Conservation (phyloP, 2,329 filamentous ascomycete genomes). For the Beauveria sp. region DNA sequence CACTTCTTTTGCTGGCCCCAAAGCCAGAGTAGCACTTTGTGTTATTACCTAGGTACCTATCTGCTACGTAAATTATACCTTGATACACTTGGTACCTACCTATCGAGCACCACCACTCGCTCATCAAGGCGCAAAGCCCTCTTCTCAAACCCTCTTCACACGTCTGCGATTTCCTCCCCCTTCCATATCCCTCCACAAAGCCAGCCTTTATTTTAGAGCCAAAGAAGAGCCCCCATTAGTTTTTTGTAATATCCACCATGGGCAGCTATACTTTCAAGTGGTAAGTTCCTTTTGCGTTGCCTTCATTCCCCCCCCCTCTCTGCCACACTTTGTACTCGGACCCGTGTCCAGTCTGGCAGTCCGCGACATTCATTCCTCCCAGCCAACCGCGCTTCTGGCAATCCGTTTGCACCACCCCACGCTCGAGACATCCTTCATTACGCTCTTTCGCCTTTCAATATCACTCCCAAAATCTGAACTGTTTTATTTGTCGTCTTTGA, state of each 20-base stretch:
- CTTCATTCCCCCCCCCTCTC: neutral
- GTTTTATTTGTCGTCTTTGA: neutral
- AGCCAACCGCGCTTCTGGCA: slow-evolving; percentile 3
- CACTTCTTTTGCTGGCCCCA: too few relatives aligned
- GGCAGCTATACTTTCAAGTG: slow-evolving; percentile 64
- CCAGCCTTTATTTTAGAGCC: neutral
- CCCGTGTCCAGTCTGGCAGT: neutral
- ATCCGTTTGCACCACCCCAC: slow-evolving; percentile 4
- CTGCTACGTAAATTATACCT: too few relatives aligned
- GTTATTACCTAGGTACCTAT: too few relatives aligned
- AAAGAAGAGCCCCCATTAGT: slow-evolving; percentile 12
- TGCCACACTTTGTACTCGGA: neutral
- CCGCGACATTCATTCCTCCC: slow-evolving; percentile 1
- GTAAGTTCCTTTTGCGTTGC: slow-evolving; percentile 35
- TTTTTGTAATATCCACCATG: slow-evolving; percentile 36
- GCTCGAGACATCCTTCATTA: neutral
- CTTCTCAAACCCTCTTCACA: slow-evolving; percentile 9
- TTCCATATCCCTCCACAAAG: slow-evolving; percentile 10
- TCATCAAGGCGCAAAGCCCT: slow-evolving; percentile 3
- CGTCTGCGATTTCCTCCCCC: slow-evolving; percentile 1
- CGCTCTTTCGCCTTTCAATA: neutral
- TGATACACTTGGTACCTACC: too few relatives aligned
- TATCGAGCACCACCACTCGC: neutral
- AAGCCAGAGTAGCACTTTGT: too few relatives aligned
- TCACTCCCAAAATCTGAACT: neutral